Evolutionary conservation across 257 asterid genomes (phyloP).

Genomic region (Cynanchum wilfordii): DNA sequence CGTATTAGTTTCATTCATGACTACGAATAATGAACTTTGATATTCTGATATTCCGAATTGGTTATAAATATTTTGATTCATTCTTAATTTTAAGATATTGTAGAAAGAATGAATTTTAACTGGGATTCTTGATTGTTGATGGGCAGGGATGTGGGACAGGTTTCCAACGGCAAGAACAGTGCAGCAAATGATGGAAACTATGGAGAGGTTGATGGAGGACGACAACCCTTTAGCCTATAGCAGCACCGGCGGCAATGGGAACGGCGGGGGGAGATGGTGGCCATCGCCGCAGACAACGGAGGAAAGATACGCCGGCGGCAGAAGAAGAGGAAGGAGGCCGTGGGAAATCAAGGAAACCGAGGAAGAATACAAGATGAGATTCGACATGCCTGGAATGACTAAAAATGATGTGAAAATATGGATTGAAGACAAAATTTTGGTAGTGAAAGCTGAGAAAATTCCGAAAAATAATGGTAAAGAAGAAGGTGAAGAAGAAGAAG

Average conservation of each 20-base stretch:
- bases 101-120: no score
- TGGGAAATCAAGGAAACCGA: constrained; percentile 77
- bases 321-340: constrained; percentile 49
- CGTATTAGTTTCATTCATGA: no score
- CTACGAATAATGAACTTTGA: no score
- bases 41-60: no score
- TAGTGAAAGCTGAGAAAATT: constrained; percentile 56
- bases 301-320: constrained; percentile 24
- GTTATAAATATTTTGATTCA: no score
- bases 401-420: constrained; percentile 61
- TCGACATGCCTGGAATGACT: constrained; percentile 82
- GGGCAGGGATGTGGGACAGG: constrained; percentile 64
- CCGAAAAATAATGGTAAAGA: constrained; percentile 8
- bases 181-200: constrained; percentile 79
- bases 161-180: constrained; percentile 70
- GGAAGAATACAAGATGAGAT: constrained; percentile 55
- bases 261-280: constrained; percentile 15
- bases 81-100: no score
- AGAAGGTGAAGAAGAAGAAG: constrained; percentile 14
- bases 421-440: constrained; percentile 67
- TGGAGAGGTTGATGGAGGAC: constrained; percentile 66
- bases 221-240: constrained; percentile 50
- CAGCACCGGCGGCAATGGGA: no score
- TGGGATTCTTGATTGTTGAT: background rate
- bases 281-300: constrained; percentile 17